Percentiles rank a stretch among this genome's conserved stretches.
These are phyloP conservation scores for Samsoniella hepiali DNA, from an alignment of 2,329 filamentous ascomycete species.

Conservation along the genomic window DNA sequence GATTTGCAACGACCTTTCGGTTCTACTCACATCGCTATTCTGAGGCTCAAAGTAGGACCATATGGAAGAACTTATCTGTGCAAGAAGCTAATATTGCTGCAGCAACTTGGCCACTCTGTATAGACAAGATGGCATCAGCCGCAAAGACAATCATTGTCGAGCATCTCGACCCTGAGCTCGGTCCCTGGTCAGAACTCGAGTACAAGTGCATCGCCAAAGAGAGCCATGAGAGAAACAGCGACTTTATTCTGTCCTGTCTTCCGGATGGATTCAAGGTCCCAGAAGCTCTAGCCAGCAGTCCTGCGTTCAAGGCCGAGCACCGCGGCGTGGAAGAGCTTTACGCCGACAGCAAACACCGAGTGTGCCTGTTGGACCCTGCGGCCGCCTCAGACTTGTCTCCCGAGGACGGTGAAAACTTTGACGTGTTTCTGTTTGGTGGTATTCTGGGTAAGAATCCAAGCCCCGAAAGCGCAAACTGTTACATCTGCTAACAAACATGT, in stretches of 20 bases:
- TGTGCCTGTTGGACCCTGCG: slow-evolving; percentile 87
- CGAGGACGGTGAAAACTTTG: slow-evolving; percentile 77
- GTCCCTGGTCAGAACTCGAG: slow-evolving; percentile 90
- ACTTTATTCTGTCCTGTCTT: slow-evolving; percentile 80
- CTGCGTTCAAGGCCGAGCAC: slow-evolving; percentile 68
- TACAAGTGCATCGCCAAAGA: slow-evolving; percentile 85
- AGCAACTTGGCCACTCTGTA: neutral
- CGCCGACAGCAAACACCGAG: slow-evolving; percentile 64
- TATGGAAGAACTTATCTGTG: neutral
- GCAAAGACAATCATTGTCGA: slow-evolving; percentile 87
- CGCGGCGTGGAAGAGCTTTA: slow-evolving; percentile 83
- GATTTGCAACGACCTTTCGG: slow-evolving; percentile 2
- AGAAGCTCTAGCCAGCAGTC: slow-evolving; percentile 49
- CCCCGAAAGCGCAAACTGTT: neutral
- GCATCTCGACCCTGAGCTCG: slow-evolving; percentile 92
- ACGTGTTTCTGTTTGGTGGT: slow-evolving; percentile 91
- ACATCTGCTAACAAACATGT: slow-evolving; percentile 20
- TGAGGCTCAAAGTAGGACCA: neutral
- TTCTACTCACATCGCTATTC: neutral
- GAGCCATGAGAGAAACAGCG: slow-evolving; percentile 61
- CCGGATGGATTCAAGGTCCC: slow-evolving; percentile 66
- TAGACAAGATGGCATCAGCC: slow-evolving; percentile 34
- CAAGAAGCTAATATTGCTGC: neutral
- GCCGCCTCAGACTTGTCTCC: slow-evolving; percentile 79
- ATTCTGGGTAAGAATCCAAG: slow-evolving; percentile 68